Evolutionary conservation across 805 yeast genomes (phyloP).

Genomic region (Candida ipomoeae): DNA sequence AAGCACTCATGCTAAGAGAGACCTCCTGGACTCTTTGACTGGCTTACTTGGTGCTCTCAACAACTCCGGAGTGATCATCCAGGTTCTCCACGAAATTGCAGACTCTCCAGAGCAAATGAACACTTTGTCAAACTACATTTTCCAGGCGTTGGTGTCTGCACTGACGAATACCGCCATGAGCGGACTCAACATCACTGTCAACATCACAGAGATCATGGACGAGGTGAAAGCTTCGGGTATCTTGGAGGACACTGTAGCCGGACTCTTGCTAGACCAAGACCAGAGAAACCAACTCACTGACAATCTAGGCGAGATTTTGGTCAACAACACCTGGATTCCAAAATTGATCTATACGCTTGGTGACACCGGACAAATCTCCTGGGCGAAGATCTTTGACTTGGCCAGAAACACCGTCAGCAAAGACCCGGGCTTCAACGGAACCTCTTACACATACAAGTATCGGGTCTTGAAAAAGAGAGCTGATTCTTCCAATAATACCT

Average conservation of each 20-base stretch:
- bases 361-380: slow-evolving; percentile 26
- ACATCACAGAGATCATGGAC: slow-evolving; percentile 21
- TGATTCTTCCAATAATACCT: slow-evolving; percentile 4
- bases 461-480: slow-evolving; percentile 2
- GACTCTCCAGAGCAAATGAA: slow-evolving; percentile 27
- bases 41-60: slow-evolving; percentile 19
- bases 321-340: slow-evolving; percentile 28
- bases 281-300: slow-evolving; percentile 25
- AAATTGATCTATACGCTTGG: slow-evolving; percentile 31
- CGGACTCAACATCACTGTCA: slow-evolving; percentile 21
- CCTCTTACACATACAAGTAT: slow-evolving; percentile 6
- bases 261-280: slow-evolving; percentile 27
- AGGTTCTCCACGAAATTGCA: slow-evolving; percentile 29
- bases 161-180: slow-evolving; percentile 11
- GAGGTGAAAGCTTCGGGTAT: slow-evolving; percentile 26
- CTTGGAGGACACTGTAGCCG: slow-evolving; percentile 21
- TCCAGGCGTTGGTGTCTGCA: slow-evolving; percentile 11
- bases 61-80: slow-evolving; percentile 23
- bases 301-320: slow-evolving; percentile 24
- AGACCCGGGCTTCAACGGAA: slow-evolving; percentile 21
- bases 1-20: slow-evolving; percentile 7
- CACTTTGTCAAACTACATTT: slow-evolving; percentile 22
- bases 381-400: slow-evolving; percentile 28
- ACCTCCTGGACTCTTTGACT: slow-evolving; percentile 8
- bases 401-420: slow-evolving; percentile 27